Evolutionary conservation across 805 yeast genomes (phyloP).

Genomic region (Sugiyamaella valdiviana): DNA sequence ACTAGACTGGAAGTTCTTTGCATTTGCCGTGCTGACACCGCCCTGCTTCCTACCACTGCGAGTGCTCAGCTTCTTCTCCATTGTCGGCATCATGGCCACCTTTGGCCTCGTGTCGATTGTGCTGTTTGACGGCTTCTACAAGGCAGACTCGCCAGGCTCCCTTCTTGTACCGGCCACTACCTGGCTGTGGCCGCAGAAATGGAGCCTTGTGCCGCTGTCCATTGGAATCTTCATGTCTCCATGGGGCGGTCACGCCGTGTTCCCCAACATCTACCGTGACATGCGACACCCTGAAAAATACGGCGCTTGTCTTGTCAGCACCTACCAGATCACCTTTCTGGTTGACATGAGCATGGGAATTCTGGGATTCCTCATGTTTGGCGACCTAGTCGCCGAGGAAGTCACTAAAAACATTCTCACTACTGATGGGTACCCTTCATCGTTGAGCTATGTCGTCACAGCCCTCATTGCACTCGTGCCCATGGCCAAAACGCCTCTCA

Average conservation of each 20-base stretch:
- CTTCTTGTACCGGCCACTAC: conserved; percentile 58
- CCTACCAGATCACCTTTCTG: conserved; percentile 52
- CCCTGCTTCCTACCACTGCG: conserved; percentile 75
- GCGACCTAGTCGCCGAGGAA: conserved; percentile 56
- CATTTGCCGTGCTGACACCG: conserved; percentile 60
- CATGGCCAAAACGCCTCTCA: conserved; percentile 74
- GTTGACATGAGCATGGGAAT: conserved; percentile 59
- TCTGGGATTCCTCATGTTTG: conserved; percentile 76
- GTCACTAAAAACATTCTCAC: conserved; percentile 68
- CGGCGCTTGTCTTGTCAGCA: conserved; percentile 43
- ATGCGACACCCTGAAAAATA: conserved; percentile 67
- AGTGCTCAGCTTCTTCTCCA: conserved; percentile 58
- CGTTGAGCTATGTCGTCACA: conserved; percentile 47
- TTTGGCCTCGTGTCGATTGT: conserved; percentile 56
- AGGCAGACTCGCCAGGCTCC: conserved; percentile 66
- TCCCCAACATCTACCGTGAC: conserved; percentile 69
- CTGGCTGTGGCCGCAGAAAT: conserved; percentile 58
- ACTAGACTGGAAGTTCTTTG: conserved; percentile 53
- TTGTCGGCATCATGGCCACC: conserved; percentile 68
- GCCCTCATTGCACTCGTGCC: conserved; percentile 75
- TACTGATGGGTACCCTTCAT: conserved; percentile 61
- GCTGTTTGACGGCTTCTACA: conserved; percentile 56
- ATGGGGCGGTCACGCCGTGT: conserved; percentile 80
- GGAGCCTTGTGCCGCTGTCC: conserved; percentile 43
- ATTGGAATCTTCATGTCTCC: conserved; percentile 46